A percentile compares a stretch with the other conserved stretches of the same genome.
Conservation (phyloP, 768 basidiomycete species). For the Mycena filopes region DNA sequence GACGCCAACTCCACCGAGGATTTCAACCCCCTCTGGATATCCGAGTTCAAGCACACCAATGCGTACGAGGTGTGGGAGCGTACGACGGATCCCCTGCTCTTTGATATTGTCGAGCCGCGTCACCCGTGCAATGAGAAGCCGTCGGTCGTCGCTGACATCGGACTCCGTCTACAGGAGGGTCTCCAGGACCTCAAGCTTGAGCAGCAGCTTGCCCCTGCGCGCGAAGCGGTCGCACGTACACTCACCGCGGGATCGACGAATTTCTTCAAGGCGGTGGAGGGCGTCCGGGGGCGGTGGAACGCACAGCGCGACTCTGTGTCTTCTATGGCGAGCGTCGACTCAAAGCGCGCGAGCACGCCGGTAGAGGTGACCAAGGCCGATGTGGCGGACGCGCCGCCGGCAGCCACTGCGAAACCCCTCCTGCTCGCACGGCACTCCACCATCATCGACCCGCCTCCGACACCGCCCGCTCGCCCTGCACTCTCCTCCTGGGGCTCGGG, state of each 20-base stretch:
- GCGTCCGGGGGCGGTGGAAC: slow-evolving; percentile 81
- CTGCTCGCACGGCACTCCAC: slow-evolving; percentile 37
- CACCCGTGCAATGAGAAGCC: slow-evolving; percentile 96
- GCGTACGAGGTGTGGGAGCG: slow-evolving; percentile 93
- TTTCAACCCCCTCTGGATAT: slow-evolving; percentile 90
- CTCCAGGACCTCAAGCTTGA: slow-evolving; percentile 94
- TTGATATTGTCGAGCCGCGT: slow-evolving; percentile 94
- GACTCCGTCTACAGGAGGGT: slow-evolving; percentile 91
- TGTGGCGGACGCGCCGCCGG: slow-evolving; percentile 11
- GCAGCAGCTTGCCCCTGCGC: slow-evolving; percentile 92
- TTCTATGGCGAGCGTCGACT: slow-evolving; percentile 30
- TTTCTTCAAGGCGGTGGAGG: slow-evolving; percentile 91
- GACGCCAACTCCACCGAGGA: slow-evolving; percentile 73
- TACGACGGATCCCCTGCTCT: slow-evolving; percentile 90
- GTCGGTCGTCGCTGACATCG: slow-evolving; percentile 90
- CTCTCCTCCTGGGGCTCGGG: slow-evolving; percentile 55
- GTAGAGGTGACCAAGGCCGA: slow-evolving; percentile 25
- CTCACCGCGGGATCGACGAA: slow-evolving; percentile 78
- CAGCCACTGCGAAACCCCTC: slow-evolving; percentile 30
- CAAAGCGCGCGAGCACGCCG: slow-evolving; percentile 42
- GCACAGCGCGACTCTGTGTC: slow-evolving; percentile 40
- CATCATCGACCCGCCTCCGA: slow-evolving; percentile 31
- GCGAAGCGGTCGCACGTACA: slow-evolving; percentile 88
- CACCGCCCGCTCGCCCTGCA: slow-evolving; percentile 41
- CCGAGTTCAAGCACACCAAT: slow-evolving; percentile 87